Conservation (phyloP, 2,329 filamentous ascomycete species). For the Pseudomassariella vexata region DNA sequence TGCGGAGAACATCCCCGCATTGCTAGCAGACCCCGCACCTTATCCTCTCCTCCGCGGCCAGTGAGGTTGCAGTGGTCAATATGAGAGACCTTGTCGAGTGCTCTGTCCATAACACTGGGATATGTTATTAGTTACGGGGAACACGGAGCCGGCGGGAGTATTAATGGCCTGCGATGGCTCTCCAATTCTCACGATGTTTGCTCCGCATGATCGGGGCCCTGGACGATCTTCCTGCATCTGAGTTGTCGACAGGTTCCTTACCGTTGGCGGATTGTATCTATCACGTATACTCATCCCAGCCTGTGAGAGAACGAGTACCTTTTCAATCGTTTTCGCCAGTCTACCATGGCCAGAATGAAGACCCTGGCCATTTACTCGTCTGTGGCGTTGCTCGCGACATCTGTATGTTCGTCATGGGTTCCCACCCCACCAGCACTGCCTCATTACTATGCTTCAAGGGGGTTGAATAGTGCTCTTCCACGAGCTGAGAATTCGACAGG, state of each 20-base stretch:
- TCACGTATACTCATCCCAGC: neutral
- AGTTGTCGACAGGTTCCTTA: neutral
- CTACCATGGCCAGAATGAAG: conserved; percentile 2
- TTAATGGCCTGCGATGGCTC: neutral
- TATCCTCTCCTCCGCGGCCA: too few species aligned
- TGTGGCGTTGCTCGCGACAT: conserved; percentile 1
- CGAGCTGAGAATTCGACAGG: conserved; percentile 5
- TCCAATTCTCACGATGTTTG: conserved; percentile 3
- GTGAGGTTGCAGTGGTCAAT: too few species aligned
- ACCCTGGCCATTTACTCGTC: neutral
- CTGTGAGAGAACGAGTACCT: neutral
- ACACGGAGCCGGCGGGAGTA: conserved; percentile 3
- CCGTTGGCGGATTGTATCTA: neutral
- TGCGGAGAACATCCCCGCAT: too few species aligned
- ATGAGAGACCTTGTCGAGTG: too few species aligned
- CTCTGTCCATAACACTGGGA: too few species aligned
- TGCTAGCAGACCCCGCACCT: too few species aligned
- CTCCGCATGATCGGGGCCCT: neutral
- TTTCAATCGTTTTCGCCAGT: neutral
- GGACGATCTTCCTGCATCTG: too few species aligned
- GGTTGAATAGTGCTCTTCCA: neutral
- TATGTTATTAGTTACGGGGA: conserved; percentile 1
- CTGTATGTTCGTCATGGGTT: conserved; percentile 1
- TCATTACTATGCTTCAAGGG: neutral
- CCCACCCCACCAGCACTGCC: neutral